These are phyloP conservation scores for Trypanosoma grayi DNA, from an alignment of 208 protist species.

Conservation along the genomic window DNA sequence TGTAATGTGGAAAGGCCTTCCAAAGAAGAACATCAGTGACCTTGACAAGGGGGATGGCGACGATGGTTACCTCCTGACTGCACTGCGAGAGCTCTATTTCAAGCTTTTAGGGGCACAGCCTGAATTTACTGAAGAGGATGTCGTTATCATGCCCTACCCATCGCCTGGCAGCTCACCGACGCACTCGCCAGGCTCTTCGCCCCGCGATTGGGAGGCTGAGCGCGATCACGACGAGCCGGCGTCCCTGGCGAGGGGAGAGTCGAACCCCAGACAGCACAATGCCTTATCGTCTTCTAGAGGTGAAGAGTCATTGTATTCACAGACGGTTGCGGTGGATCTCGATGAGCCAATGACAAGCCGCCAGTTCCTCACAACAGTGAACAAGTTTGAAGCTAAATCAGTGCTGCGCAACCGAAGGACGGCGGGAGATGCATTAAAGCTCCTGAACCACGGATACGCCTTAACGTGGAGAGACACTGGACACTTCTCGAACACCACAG, in stretches of 20 bases:
- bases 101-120: slow-evolving; percentile 70
- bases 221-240: no score
- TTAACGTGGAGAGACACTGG: slow-evolving; percentile 59
- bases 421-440: slow-evolving; percentile 58
- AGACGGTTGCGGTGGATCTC: slow-evolving; percentile 25
- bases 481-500: slow-evolving; percentile 13
- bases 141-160: slow-evolving; percentile 59
- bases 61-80: slow-evolving; percentile 25
- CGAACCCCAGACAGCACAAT: no score
- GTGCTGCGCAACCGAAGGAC: slow-evolving; percentile 56
- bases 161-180: slow-evolving; percentile 21
- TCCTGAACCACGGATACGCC: slow-evolving; percentile 66
- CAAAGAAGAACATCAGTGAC: slow-evolving; percentile 9
- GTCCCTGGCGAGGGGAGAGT: no score
- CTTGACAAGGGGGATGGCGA: slow-evolving; percentile 39
- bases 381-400: slow-evolving; percentile 62
- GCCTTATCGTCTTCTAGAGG: slow-evolving; percentile 6
- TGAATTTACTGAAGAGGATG: slow-evolving; percentile 76
- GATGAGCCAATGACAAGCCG: slow-evolving; percentile 47
- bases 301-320: neutral
- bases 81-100: slow-evolving; percentile 55
- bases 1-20: neutral
- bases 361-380: slow-evolving; percentile 63
- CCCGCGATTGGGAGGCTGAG: neutral
- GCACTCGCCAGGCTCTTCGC: slow-evolving; percentile 26